A percentile compares a stretch with the other conserved stretches of the same genome.
These are phyloP conservation scores for Polychaeton citri DNA, from an alignment of 2,329 filamentous ascomycete species.

Conservation along the genomic window DNA sequence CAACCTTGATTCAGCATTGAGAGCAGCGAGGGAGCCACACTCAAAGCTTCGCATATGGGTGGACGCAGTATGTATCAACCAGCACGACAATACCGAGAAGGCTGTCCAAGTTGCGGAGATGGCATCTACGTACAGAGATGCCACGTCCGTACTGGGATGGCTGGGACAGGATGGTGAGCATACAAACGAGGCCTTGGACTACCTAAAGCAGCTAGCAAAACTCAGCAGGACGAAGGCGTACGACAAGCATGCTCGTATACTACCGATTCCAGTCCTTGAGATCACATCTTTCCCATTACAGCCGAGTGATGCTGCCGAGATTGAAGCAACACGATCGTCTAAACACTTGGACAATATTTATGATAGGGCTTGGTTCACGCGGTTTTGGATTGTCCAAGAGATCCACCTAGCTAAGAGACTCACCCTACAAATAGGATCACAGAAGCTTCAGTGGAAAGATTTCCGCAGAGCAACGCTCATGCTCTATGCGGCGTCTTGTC, in stretches of 20 bases:
- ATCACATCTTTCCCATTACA: neutral
- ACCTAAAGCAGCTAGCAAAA: neutral
- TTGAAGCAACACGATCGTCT: neutral
- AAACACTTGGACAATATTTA: neutral
- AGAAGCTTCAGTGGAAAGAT: neutral
- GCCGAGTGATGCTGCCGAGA: neutral
- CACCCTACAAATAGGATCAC: neutral
- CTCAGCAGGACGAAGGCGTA: neutral
- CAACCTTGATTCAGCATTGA: neutral
- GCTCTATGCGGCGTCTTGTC: neutral
- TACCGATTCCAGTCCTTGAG: neutral
- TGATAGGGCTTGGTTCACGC: neutral
- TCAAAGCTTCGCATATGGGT: constrained; percentile 2
- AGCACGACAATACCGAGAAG: constrained; percentile 5
- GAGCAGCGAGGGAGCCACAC: neutral
- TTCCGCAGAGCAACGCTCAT: neutral
- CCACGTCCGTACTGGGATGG: neutral
- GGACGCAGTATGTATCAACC: constrained; percentile 9
- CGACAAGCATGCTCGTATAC: neutral
- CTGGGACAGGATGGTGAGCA: neutral
- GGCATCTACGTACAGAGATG: neutral
- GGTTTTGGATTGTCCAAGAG: neutral
- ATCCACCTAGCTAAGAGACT: neutral
- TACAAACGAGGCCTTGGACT: neutral
- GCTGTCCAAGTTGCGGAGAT: constrained; percentile 7